Base-by-base conservation (phyloP, 345 rosid species). In the Populus nigra region DNA sequence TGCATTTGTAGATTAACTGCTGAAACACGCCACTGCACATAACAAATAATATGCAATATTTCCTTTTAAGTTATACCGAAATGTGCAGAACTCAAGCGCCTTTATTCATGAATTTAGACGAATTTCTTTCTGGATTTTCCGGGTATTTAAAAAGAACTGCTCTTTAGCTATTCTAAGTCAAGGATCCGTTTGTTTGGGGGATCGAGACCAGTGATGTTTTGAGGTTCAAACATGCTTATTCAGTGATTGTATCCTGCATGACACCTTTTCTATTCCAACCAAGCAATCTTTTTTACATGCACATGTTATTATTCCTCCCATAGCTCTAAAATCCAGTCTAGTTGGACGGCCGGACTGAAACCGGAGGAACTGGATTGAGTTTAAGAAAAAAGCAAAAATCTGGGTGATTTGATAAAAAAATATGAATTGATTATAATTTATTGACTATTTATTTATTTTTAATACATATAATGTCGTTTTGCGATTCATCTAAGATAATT, bases 281-380 rank as follows among this genome's bases (percentile, higher is more conserved):
- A 3, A 13, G 50, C 15, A 11, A 45, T 45, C 49, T 12, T 12
- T 13, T 11, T 45, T 45, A 20, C 22, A 7, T 53, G 59, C 59
- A 17, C 59, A 17, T 17, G 20, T 53, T 50, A 18, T 18, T 50
- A 10, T 50, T 20, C n/a, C 3, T 20, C n/a, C 22, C 33, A 2
- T 31, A 0, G 33, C 1, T 31, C 33, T 31, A 31, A 31, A 31
- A 31, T 31, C 33, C 33, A 31, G 33, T 31, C 33, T 31, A 31
- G 33, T 31, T 0, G 0, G 3, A 31, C 0, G 33, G 33, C 0
- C 3, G 33, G 0, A 31, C 1, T 0, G 3, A 3, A 31, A 31
- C 3, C 3, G 33, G 33, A 29, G 33, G 3, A 27, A 27, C 3
- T 2, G 33, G 31, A 2, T 0, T 0, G 2, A 1, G 31, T 29